phyloP scores from a whole-genome alignment of 495 filamentous ascomycete species.

The Halenospora varia region DNA sequence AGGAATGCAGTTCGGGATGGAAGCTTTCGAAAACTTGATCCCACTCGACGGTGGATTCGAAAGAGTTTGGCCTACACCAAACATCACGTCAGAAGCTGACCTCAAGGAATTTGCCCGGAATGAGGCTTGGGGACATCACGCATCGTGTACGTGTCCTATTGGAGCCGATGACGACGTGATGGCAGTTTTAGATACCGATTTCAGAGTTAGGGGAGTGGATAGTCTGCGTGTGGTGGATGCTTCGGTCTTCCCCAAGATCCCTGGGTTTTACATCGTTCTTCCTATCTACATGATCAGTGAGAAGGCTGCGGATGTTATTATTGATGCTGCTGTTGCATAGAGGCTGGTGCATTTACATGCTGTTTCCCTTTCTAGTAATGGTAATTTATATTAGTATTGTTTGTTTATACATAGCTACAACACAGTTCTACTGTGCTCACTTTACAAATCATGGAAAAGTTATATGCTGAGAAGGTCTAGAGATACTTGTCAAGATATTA shows the following conservation, averaged over 20 bases:
- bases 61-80: background rate
- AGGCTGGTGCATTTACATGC: too few relatives aligned
- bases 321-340: background rate
- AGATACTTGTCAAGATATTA: too few relatives aligned
- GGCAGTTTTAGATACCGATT: constrained; percentile 54
- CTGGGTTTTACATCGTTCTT: constrained; percentile 50
- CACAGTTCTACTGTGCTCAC: too few relatives aligned
- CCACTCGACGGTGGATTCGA: background rate
- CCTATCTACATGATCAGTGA: constrained; percentile 56
- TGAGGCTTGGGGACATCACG: constrained; percentile 57
- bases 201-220: constrained; percentile 50
- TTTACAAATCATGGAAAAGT: too few relatives aligned
- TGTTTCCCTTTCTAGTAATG: too few relatives aligned
- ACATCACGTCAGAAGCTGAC: background rate
- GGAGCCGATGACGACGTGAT: constrained; percentile 48
- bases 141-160: constrained; percentile 55
- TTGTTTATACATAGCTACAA: too few relatives aligned
- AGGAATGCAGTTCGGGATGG: background rate
- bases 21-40: background rate
- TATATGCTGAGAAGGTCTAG: too few relatives aligned
- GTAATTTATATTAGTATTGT: too few relatives aligned
- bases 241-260: constrained; percentile 50
- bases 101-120: constrained; percentile 41
- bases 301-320: constrained; percentile 54
- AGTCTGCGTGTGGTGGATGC: constrained; percentile 59